These are phyloP conservation scores for Trichoderma sp. DNA, from an alignment of 2,329 filamentous ascomycete species.

Conservation along the genomic window DNA sequence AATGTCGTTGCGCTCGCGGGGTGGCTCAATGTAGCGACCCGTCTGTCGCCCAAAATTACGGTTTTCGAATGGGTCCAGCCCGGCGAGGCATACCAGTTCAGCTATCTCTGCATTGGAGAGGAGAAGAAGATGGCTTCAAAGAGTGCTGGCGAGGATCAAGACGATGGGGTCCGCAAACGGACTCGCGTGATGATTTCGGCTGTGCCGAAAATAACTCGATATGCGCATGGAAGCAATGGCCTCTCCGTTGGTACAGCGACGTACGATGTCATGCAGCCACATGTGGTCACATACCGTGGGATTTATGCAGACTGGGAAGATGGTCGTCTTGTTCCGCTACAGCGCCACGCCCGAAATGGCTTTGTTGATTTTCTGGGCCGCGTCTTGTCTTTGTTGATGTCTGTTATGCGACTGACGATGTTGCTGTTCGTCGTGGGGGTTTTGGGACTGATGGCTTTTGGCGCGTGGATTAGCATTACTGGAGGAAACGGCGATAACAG, in stretches of 20 bases:
- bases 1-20: slow-evolving; percentile 36
- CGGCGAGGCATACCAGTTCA: slow-evolving; percentile 32
- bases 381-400: neutral
- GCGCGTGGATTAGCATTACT: neutral
- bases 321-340: neutral
- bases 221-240: slow-evolving; percentile 26
- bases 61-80: slow-evolving; percentile 35
- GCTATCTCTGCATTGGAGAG: slow-evolving; percentile 31
- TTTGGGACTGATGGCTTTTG: neutral
- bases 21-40: slow-evolving; percentile 36
- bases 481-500: too few species aligned
- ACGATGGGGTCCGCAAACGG: too few species aligned
- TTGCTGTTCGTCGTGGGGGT: neutral
- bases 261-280: slow-evolving; percentile 32
- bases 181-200: slow-evolving; percentile 40
- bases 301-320: slow-evolving; percentile 31
- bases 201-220: slow-evolving; percentile 32
- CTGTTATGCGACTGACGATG: neutral
- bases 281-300: slow-evolving; percentile 38
- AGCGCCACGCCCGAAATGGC: neutral
- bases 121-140: slow-evolving; percentile 5
- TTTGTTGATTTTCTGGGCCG: neutral
- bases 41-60: slow-evolving; percentile 32
- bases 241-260: slow-evolving; percentile 26
- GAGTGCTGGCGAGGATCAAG: too few species aligned